These are phyloP conservation scores for Aspergillus niger DNA, from an alignment of 2,329 filamentous ascomycete genomes.

Conservation along the genomic window DNA sequence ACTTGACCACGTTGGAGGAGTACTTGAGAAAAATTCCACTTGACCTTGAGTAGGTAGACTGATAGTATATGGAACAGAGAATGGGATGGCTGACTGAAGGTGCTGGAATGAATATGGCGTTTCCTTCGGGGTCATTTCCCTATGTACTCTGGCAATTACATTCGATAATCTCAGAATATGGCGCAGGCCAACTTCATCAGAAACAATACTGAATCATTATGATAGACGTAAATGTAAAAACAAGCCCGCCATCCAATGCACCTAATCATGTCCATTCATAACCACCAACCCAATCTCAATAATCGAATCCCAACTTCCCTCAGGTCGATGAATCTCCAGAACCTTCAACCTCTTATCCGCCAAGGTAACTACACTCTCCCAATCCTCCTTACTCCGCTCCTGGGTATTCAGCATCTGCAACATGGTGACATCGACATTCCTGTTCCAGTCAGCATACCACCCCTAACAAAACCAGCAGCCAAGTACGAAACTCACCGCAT, in stretches of 20 bases:
- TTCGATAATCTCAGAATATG: too few species aligned
- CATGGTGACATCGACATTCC: slow-evolving; percentile 5
- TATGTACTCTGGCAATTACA: too few species aligned
- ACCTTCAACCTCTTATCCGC: background rate
- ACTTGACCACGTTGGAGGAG: slow-evolving; percentile 7
- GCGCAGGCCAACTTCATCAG: too few species aligned
- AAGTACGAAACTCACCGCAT: background rate
- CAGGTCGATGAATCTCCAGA: background rate
- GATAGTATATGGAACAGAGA: background rate
- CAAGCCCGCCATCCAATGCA: too few species aligned
- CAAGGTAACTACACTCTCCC: slow-evolving; percentile 1
- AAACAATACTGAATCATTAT: too few species aligned
- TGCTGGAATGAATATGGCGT: too few species aligned
- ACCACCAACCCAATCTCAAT: background rate
- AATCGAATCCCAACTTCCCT: slow-evolving; percentile 5
- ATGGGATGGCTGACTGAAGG: too few species aligned
- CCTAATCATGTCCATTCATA: background rate
- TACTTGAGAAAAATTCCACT: background rate
- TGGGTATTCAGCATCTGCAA: slow-evolving; percentile 4
- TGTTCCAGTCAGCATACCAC: background rate
- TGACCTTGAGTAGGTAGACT: background rate
- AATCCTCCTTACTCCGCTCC: slow-evolving; percentile 8
- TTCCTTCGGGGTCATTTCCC: too few species aligned
- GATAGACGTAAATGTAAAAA: too few species aligned
- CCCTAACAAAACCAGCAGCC: background rate